These are phyloP conservation scores for Sisymbrium altissimum DNA, from an alignment of 345 rosid species.

Conservation along the genomic window DNA sequence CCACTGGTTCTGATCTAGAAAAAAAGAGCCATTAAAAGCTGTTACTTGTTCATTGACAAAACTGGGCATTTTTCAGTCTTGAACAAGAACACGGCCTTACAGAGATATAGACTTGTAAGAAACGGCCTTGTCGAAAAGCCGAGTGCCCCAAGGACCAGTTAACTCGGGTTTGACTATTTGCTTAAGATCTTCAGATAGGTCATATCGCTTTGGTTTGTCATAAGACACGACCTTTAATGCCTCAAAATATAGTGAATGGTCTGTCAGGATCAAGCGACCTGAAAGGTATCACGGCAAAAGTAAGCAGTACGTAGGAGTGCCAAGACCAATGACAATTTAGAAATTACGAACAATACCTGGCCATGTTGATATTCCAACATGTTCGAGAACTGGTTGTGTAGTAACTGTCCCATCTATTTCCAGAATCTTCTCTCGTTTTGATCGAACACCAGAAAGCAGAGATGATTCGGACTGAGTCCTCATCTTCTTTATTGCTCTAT, in stretches of 20 bases:
- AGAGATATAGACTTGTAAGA: conserved; percentile 75
- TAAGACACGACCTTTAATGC: conserved; percentile 81
- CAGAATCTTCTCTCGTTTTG: conserved; percentile 72
- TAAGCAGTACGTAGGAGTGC: background rate
- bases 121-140: conserved; percentile 95
- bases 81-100: conserved; percentile 47
- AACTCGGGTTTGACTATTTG: conserved; percentile 88
- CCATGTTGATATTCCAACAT: conserved; percentile 94
- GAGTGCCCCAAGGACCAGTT: conserved; percentile 99
- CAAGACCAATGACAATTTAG: background rate
- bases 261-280: conserved; percentile 88
- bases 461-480: conserved; percentile 83
- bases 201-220: conserved; percentile 85
- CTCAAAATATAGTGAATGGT: conserved; percentile 92
- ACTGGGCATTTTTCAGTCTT: background rate
- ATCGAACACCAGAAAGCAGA: conserved; percentile 65
- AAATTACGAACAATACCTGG: conserved; percentile 51
- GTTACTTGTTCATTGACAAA: conserved; percentile 21
- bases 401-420: conserved; percentile 96
- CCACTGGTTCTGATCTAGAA: conserved; percentile 81
- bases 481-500: conserved; percentile 82
- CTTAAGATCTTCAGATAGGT: conserved; percentile 77
- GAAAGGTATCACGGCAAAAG: conserved; percentile 23
- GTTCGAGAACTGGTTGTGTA: conserved; percentile 97
- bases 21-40: conserved; percentile 28